Percentiles rank a stretch among this genome's conserved stretches.
phyloP scores from a whole-genome alignment of 1,284 basidiomycete genomes.

The Retiboletus flavoniger region DNA sequence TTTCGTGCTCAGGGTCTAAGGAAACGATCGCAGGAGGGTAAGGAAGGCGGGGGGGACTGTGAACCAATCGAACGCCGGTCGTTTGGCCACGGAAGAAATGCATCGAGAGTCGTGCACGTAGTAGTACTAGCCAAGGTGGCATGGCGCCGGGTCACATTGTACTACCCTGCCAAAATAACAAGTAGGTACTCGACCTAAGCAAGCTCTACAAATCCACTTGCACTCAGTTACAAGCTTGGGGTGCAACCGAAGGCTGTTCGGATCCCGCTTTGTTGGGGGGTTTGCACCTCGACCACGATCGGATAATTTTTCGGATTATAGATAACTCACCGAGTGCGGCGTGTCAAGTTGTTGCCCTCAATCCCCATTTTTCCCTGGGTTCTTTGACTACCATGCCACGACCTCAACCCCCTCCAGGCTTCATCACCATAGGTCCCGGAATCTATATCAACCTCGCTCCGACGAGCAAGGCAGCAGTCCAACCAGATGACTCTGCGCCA shows the following conservation, averaged over 20 bases:
- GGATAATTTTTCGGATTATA: too few relatives aligned
- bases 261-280: not conserved
- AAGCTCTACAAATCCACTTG: not conserved
- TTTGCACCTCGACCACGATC: too few relatives aligned
- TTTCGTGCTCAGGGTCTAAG: constrained; percentile 20
- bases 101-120: not conserved
- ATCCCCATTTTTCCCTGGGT: too few relatives aligned
- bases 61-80: constrained; percentile 11
- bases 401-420: constrained; percentile 21
- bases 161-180: too few relatives aligned
- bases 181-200: not conserved
- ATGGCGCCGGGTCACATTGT: not conserved
- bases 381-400: constrained; percentile 13
- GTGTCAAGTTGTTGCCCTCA: too few relatives aligned
- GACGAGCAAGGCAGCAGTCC: not conserved
- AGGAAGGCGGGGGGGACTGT: constrained; percentile 18
- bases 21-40: constrained; percentile 17
- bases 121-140: not conserved
- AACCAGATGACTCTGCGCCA: constrained; percentile 13
- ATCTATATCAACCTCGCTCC: constrained; percentile 19
- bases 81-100: not conserved
- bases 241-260: too few relatives aligned
- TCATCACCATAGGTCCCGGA: constrained; percentile 23
- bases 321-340: too few relatives aligned
- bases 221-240: too few relatives aligned